These are phyloP conservation scores for Mycena crocata DNA, from an alignment of 768 basidiomycete species.

Conservation along the genomic window DNA sequence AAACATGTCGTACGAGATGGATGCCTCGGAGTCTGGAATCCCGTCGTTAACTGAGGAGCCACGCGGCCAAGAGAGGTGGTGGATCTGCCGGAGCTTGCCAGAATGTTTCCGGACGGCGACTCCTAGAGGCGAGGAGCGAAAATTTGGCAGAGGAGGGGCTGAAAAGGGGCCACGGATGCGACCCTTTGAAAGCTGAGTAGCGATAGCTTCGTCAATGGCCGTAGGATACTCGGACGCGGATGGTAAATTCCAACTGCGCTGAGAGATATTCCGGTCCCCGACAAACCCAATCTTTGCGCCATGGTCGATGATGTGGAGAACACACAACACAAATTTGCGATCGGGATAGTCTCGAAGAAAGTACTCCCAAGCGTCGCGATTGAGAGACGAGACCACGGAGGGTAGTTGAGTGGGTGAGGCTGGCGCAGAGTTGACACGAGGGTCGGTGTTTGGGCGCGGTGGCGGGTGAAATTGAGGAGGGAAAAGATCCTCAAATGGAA, in stretches of 20 bases:
- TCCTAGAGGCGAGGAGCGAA: constrained; percentile 40
- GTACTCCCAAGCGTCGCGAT: constrained; percentile 33
- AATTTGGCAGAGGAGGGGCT: constrained; percentile 29
- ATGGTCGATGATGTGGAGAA: constrained; percentile 40
- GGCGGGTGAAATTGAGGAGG: no score
- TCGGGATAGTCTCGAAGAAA: constrained; percentile 44
- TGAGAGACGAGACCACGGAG: constrained; percentile 4
- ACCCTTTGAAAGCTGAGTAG: constrained; percentile 10
- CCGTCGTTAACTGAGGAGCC: constrained; percentile 41
- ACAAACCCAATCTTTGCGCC: constrained; percentile 43
- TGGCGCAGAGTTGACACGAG: background rate
- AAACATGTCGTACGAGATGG: constrained; percentile 45
- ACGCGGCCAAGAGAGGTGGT: constrained; percentile 44
- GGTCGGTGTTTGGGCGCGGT: background rate
- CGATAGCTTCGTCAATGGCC: constrained; percentile 15
- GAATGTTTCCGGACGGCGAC: constrained; percentile 35
- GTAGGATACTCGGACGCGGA: constrained; percentile 34
- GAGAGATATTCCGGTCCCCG: constrained; percentile 15
- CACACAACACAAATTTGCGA: constrained; percentile 34
- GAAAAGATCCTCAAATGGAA: no score
- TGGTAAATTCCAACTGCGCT: constrained; percentile 36
- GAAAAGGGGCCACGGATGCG: constrained; percentile 37
- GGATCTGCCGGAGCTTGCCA: constrained; percentile 37
- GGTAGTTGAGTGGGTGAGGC: background rate
- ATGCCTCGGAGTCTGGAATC: constrained; percentile 42